Evolutionary conservation across 192 early-diverging fungal genomes (phyloP).

Genomic region (Piromyces finnis): DNA sequence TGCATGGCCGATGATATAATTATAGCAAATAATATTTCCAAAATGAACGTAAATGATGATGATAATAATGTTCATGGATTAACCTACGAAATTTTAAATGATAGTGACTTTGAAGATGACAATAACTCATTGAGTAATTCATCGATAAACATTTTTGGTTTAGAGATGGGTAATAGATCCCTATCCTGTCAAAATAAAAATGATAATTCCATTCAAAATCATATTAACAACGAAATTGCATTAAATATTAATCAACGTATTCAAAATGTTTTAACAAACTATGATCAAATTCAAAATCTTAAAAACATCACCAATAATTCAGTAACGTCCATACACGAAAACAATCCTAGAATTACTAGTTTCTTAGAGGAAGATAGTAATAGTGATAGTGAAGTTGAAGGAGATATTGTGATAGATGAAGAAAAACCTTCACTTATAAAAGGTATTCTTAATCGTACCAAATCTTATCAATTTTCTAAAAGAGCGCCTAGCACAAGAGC

Average conservation of each 20-base stretch:
- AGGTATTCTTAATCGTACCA: background rate
- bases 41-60: too few species aligned
- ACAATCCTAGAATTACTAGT: background rate
- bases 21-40: too few species aligned
- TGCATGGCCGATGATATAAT: background rate
- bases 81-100: background rate
- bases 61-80: background rate
- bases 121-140: background rate
- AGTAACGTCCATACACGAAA: background rate
- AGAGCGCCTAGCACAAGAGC: background rate
- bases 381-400: background rate
- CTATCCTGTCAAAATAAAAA: background rate
- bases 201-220: background rate
- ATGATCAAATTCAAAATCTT: background rate
- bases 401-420: background rate
- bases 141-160: background rate
- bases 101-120: background rate
- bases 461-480: background rate
- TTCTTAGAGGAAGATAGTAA: background rate
- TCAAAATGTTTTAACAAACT: background rate
- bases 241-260: background rate
- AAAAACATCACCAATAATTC: background rate
- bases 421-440: background rate
- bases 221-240: background rate
- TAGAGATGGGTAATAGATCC: background rate